A percentile compares a stretch with the other conserved stretches of the same genome.
Evolutionary conservation across 192 early-diverging fungal genomes (phyloP).

Genomic region (Neocallimastix lanati): DNA sequence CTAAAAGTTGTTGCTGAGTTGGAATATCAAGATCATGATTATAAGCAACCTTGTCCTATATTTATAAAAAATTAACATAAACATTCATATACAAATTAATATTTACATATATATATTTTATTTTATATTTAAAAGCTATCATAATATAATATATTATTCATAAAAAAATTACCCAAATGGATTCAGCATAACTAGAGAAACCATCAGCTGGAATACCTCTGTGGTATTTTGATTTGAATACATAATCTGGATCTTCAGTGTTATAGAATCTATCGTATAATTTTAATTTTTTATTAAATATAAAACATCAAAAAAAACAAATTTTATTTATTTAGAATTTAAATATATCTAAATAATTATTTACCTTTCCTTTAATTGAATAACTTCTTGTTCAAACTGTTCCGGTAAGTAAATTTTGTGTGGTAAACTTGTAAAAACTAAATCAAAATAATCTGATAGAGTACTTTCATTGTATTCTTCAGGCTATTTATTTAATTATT

Average conservation of each 20-base stretch:
- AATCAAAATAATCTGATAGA: slow-evolving; percentile 79
- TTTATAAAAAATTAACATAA: no score
- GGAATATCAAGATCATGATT: slow-evolving; percentile 95
- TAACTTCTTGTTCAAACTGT: slow-evolving; percentile 57
- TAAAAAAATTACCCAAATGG: slow-evolving; percentile 46
- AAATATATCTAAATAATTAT: no score
- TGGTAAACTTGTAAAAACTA: slow-evolving; percentile 71
- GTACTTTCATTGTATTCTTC: slow-evolving; percentile 52
- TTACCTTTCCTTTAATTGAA: slow-evolving; percentile 44
- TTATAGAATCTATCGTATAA: slow-evolving; percentile 71
- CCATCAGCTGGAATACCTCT: slow-evolving; percentile 92
- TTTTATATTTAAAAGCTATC: no score
- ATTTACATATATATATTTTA: not conserved
- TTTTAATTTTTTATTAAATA: no score
- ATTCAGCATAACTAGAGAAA: slow-evolving; percentile 73
- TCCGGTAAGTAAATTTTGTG: slow-evolving; percentile 75
- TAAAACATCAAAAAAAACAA: no score
- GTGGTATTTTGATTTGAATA: slow-evolving; percentile 69
- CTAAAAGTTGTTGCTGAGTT: slow-evolving; percentile 91
- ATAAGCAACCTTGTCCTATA: slow-evolving; percentile 63
- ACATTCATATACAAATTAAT: not conserved
- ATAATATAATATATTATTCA: no score
- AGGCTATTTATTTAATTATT: slow-evolving; percentile 38
- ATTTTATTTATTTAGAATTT: no score
- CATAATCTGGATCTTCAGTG: slow-evolving; percentile 44